Evolutionary conservation across 192 early-diverging fungal genomes (phyloP).

Genomic region (Backusella australiensis): DNA sequence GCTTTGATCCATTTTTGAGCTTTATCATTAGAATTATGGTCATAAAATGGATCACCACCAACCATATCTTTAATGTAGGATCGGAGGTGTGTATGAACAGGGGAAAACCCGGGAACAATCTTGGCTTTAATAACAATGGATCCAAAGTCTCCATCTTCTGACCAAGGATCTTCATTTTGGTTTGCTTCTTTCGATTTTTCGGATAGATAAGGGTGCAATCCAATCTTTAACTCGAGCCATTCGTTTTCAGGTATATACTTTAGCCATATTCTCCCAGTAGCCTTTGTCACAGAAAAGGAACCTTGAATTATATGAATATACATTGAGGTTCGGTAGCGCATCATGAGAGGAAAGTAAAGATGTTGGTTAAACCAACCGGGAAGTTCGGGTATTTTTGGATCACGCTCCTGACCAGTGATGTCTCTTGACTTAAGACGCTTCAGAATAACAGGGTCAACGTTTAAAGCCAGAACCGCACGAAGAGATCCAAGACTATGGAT

Average conservation of each 20-base stretch:
- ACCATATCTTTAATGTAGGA: conserved; percentile 24
- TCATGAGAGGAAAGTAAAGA: conserved; percentile 23
- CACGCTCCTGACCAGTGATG: not conserved
- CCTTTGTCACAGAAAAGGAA: not conserved
- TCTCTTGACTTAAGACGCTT: conserved; percentile 16
- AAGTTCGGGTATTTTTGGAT: not conserved
- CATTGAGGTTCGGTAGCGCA: conserved; percentile 23
- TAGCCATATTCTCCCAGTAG: conserved; percentile 21
- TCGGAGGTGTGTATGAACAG: conserved; percentile 17
- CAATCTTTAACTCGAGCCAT: conserved; percentile 14
- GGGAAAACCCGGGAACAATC: conserved; percentile 23
- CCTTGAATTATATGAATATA: conserved; percentile 15
- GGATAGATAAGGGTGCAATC: not conserved
- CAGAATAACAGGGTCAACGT: conserved; percentile 18
- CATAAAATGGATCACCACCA: conserved; percentile 24
- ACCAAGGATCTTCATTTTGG: conserved; percentile 22
- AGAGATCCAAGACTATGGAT: not conserved
- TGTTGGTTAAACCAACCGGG: conserved; percentile 11
- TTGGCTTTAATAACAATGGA: not conserved
- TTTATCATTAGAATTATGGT: conserved; percentile 7
- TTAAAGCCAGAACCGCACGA: conserved; percentile 12
- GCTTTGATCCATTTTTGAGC: conserved; percentile 16
- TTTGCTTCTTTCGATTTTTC: conserved; percentile 29
- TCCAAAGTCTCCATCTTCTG: conserved; percentile 7
- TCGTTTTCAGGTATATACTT: conserved; percentile 17